Evolutionary conservation across 2,329 filamentous ascomycete species (phyloP).

Genomic region (Pyrenophora seminiperda): DNA sequence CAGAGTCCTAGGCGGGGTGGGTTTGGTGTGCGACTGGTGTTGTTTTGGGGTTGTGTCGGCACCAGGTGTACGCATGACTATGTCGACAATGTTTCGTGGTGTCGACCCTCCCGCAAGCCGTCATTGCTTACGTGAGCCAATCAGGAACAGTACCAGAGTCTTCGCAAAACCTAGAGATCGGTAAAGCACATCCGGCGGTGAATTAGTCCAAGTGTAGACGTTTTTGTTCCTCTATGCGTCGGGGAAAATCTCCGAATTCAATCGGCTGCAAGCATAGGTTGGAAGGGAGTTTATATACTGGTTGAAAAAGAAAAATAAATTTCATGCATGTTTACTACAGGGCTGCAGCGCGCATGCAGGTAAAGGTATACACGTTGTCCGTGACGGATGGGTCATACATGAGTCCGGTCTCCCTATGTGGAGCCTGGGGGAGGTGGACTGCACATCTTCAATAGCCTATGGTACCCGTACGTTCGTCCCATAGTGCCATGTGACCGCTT

Average conservation of each 20-base stretch:
- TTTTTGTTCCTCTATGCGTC: not conserved
- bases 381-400: no score
- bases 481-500: not conserved
- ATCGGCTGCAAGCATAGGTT: no score
- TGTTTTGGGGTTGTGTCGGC: not conserved
- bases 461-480: not conserved
- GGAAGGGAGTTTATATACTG: no score
- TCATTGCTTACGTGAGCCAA: not conserved
- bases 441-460: no score
- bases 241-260: not conserved
- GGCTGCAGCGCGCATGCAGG: no score
- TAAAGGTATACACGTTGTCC: no score
- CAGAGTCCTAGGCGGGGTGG: not conserved
- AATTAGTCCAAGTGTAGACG: not conserved
- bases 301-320: not conserved
- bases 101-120: not conserved
- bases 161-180: slow-evolving; percentile 3
- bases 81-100: slow-evolving; percentile 9
- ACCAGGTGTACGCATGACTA: slow-evolving; percentile 9
- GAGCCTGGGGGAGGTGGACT: no score
- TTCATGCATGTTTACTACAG: no score
- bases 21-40: slow-evolving; percentile 6
- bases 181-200: slow-evolving; percentile 15
- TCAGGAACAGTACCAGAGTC: not conserved
- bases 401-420: no score